phyloP scores from a whole-genome alignment of 2,329 filamentous ascomycete species.

The Tolypocladium nubicola region DNA sequence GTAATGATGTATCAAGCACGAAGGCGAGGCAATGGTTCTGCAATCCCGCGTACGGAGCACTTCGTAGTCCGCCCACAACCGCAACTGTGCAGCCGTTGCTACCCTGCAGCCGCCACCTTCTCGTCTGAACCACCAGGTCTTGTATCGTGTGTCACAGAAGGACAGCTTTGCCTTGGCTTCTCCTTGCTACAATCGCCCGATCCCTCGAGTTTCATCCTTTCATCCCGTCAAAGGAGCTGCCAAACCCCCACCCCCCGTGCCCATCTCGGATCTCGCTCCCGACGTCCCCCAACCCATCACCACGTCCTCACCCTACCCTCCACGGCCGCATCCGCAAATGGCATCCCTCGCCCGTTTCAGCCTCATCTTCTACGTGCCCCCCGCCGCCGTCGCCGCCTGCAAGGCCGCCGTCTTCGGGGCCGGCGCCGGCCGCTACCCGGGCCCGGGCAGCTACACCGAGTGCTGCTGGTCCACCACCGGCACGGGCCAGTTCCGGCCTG shows the following conservation, averaged over 20 bases:
- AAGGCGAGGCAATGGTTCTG: too few relatives aligned
- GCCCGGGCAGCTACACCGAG: slow-evolving; percentile 42
- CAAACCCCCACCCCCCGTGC: background rate
- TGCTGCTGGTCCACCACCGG: slow-evolving; percentile 42
- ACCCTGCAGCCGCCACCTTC: background rate
- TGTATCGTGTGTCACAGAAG: background rate
- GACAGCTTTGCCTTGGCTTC: background rate
- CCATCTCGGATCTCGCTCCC: background rate
- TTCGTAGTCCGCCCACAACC: background rate
- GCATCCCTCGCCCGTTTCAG: slow-evolving; percentile 12
- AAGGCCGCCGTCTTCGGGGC: slow-evolving; percentile 47
- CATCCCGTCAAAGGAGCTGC: background rate
- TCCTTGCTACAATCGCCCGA: too few relatives aligned
- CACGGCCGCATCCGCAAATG: background rate
- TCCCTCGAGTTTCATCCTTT: too few relatives aligned
- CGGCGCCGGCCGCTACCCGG: slow-evolving; percentile 43
- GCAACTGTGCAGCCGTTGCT: background rate
- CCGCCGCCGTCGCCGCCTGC: slow-evolving; percentile 31
- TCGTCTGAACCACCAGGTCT: background rate
- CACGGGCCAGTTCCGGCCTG: slow-evolving; percentile 56
- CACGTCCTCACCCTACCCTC: background rate
- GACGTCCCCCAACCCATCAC: background rate
- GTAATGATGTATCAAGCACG: too few relatives aligned
- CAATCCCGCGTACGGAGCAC: too few relatives aligned
- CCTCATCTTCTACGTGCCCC: slow-evolving; percentile 42